Conservation (phyloP, 768 basidiomycete species). For the Xanthoconium purpureum region DNA sequence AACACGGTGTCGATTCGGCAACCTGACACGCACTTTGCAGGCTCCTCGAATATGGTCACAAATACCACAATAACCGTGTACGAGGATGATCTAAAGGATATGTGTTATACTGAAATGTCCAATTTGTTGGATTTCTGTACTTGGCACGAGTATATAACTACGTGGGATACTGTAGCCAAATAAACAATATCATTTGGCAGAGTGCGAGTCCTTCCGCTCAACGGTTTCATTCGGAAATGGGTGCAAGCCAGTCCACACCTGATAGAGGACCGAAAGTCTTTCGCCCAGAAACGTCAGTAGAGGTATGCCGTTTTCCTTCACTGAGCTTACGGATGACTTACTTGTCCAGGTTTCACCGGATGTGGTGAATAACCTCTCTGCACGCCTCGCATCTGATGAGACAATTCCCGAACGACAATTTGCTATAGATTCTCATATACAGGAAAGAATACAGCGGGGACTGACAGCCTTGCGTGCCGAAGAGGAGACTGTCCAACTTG, state of each 20-base stretch:
- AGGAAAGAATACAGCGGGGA: slow-evolving; percentile 67
- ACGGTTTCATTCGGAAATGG: slow-evolving; percentile 47
- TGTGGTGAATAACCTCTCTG: slow-evolving; percentile 75
- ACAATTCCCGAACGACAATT: slow-evolving; percentile 69
- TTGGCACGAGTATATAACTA: too few relatives aligned
- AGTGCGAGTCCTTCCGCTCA: too few relatives aligned
- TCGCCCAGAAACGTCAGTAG: slow-evolving; percentile 49
- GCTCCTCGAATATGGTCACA: slow-evolving; percentile 51
- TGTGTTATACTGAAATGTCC: too few relatives aligned
- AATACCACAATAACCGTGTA: slow-evolving; percentile 36
- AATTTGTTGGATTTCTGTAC: too few relatives aligned
- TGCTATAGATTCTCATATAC: slow-evolving; percentile 70
- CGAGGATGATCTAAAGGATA: neutral
- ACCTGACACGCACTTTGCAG: slow-evolving; percentile 24
- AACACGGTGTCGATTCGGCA: neutral
- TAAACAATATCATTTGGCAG: neutral
- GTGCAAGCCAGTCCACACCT: slow-evolving; percentile 64
- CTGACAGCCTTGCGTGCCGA: slow-evolving; percentile 61
- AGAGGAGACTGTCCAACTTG: slow-evolving; percentile 63
- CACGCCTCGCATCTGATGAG: slow-evolving; percentile 55
- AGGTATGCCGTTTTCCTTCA: slow-evolving; percentile 35
- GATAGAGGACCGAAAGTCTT: slow-evolving; percentile 57
- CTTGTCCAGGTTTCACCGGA: slow-evolving; percentile 70
- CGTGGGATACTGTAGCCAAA: slow-evolving; percentile 5
- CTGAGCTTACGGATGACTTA: neutral